Conservation (phyloP, 371 early-diverging fungal genomes). For the Mortierella sp. region DNA sequence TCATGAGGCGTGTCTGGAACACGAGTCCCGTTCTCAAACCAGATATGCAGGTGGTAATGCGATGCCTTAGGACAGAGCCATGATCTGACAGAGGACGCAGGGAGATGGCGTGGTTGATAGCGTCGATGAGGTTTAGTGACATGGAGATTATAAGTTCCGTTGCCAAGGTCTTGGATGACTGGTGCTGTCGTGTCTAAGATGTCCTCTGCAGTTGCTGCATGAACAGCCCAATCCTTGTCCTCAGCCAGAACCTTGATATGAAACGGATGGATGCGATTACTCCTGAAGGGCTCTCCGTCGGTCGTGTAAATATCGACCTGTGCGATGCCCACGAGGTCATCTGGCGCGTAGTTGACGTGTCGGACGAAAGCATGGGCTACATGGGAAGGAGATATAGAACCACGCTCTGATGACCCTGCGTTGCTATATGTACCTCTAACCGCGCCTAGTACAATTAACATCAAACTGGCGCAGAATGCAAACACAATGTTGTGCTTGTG, state of each 20-base stretch:
- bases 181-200: neutral
- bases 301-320: constrained; percentile 10
- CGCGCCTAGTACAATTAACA: no score
- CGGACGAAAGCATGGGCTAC: constrained; percentile 17
- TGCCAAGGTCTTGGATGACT: constrained; percentile 12
- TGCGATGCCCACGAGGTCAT: constrained; percentile 7
- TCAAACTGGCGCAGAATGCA: no score
- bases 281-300: constrained; percentile 2
- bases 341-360: constrained; percentile 1
- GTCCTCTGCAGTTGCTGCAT: neutral
- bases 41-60: constrained; percentile 21
- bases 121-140: neutral
- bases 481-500: no score
- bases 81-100: neutral
- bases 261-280: neutral
- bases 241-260: constrained; percentile 5
- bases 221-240: neutral
- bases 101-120: neutral
- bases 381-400: no score
- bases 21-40: constrained; percentile 39
- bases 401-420: no score
- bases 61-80: constrained; percentile 4
- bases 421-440: no score
- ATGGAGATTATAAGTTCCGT: constrained; percentile 21
- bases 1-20: constrained; percentile 24